Evolutionary conservation across 441 rosid genomes (phyloP).

Genomic region (Dalechampia spathulata): DNA sequence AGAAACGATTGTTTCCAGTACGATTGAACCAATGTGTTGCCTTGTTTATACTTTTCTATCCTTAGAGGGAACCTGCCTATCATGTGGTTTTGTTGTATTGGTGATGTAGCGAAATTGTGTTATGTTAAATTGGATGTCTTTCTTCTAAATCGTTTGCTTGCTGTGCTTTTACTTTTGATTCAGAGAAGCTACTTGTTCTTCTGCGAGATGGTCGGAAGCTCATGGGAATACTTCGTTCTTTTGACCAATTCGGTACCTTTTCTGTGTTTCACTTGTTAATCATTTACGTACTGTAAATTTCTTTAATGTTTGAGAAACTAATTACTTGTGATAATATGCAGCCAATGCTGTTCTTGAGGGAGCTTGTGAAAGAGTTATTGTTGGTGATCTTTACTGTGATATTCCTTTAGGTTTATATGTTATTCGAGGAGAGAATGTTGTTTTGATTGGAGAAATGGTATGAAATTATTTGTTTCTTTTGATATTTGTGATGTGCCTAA

Average conservation of each 20-base stretch:
- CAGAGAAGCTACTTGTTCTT: conserved; percentile 83
- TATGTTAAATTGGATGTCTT: too few relatives aligned
- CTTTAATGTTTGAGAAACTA: conserved; percentile 1
- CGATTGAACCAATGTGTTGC: too few relatives aligned
- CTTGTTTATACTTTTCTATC: too few relatives aligned
- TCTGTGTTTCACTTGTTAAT: background rate
- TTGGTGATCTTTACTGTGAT: conserved; percentile 83
- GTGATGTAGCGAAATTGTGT: too few relatives aligned
- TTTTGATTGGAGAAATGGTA: conserved; percentile 94
- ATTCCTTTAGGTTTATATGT: conserved; percentile 92
- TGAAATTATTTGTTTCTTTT: conserved; percentile 16
- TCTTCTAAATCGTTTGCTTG: too few relatives aligned
- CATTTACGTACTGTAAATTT: background rate
- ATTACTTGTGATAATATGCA: conserved; percentile 19
- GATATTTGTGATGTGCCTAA: background rate
- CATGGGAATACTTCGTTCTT: conserved; percentile 82
- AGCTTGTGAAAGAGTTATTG: conserved; percentile 92
- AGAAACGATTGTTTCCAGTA: too few relatives aligned
- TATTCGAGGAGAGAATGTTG: conserved; percentile 96
- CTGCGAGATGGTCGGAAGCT: conserved; percentile 95
- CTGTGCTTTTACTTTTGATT: too few relatives aligned
- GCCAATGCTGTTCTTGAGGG: conserved; percentile 96
- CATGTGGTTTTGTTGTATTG: too few relatives aligned
- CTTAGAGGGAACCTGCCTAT: too few relatives aligned
- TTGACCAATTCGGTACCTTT: conserved; percentile 85